Conservation (phyloP, 441 rosid species). For the Erodium moschatum region DNA sequence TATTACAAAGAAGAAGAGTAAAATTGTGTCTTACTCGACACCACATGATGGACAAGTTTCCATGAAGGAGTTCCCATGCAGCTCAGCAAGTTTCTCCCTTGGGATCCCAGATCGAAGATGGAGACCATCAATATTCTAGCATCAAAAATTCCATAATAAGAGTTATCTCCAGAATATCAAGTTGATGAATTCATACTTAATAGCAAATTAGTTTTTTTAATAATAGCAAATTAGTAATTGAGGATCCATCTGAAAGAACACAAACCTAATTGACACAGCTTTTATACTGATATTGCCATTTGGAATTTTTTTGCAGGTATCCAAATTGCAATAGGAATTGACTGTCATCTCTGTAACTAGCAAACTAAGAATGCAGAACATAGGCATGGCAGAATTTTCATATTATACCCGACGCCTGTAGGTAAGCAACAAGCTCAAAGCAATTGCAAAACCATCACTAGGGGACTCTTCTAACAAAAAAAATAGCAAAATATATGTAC, state of each 20-base stretch:
- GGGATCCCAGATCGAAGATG: constrained; percentile 98
- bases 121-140: constrained; percentile 83
- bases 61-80: constrained; percentile 91
- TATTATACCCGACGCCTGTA: not conserved
- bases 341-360: not conserved
- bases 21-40: constrained; percentile 50
- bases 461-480: constrained; percentile 1
- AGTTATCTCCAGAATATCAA: constrained; percentile 10
- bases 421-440: not conserved
- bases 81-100: constrained; percentile 85
- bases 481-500: not conserved
- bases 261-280: not conserved
- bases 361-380: not conserved
- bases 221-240: constrained; percentile 1
- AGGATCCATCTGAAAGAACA: not conserved
- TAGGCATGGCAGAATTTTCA: not conserved
- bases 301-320: not conserved
- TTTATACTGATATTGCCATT: not conserved
- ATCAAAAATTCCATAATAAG: not conserved
- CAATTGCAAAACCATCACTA: not conserved
- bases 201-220: not conserved
- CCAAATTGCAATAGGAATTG: constrained; percentile 1
- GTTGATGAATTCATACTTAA: constrained; percentile 6
- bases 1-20: constrained; percentile 7
- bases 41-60: constrained; percentile 78